A percentile compares a stretch with the other conserved stretches of the same genome.
phyloP scores from a whole-genome alignment of 805 yeast genomes.

The Yarrowia sp. region DNA sequence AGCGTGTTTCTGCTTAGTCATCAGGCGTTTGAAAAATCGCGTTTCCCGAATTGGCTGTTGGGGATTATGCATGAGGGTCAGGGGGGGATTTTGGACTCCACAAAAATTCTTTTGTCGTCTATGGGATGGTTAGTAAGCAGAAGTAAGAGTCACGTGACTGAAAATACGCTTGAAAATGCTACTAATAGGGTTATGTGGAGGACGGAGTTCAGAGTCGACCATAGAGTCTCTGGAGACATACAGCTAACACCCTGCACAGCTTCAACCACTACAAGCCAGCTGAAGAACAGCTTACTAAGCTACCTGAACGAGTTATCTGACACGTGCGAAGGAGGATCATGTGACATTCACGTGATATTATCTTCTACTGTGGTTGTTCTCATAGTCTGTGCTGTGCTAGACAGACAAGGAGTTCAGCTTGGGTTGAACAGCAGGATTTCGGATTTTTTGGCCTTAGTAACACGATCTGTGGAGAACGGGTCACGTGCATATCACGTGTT shows the following conservation, averaged over 20 bases:
- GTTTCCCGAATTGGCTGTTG: background rate
- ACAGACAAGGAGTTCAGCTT: background rate
- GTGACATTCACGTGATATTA: background rate
- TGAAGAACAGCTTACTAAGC: background rate
- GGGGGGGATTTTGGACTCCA: background rate
- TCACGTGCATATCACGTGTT: background rate
- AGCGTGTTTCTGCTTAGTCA: background rate
- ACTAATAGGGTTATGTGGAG: background rate
- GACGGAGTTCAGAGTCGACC: background rate
- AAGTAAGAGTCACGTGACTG: background rate
- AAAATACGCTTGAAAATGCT: background rate
- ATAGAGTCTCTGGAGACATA: background rate
- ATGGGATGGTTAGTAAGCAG: background rate
- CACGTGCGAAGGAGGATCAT: background rate
- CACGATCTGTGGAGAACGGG: background rate
- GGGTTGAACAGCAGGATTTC: constrained; percentile 4
- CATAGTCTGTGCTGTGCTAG: background rate
- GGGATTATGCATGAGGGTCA: background rate
- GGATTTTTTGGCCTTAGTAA: background rate
- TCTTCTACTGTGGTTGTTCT: background rate
- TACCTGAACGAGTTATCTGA: background rate
- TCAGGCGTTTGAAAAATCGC: background rate
- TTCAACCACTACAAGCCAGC: background rate
- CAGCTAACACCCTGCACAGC: background rate
- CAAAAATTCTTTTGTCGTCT: background rate